These are phyloP conservation scores for Populus trichocarpa DNA, from an alignment of 441 rosid genomes.

Conservation along the genomic window DNA sequence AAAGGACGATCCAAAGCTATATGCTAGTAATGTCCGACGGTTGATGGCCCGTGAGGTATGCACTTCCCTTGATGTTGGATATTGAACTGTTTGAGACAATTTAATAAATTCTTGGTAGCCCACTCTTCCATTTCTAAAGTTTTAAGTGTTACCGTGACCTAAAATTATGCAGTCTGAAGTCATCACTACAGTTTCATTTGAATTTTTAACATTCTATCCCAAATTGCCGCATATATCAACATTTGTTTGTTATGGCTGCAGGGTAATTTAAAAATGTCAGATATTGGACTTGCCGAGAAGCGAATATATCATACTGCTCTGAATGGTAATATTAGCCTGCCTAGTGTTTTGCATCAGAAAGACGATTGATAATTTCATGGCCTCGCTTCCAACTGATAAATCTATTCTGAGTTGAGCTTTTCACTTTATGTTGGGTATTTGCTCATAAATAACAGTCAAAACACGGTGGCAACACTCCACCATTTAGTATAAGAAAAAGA, in stretches of 20 bases:
- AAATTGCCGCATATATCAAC: background rate
- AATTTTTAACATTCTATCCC: background rate
- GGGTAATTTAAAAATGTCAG: conserved; percentile 77
- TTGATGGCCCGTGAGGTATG: conserved; percentile 89
- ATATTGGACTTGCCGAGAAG: conserved; percentile 94
- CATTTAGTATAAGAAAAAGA: conserved; percentile 7
- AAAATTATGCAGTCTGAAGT: background rate
- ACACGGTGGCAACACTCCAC: conserved; percentile 13
- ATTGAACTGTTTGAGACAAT: background rate
- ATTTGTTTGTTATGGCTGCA: conserved; percentile 33
- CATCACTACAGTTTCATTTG: background rate
- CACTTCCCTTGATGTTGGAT: background rate
- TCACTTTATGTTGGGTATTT: conserved; percentile 30
- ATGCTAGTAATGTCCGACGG: conserved; percentile 71
- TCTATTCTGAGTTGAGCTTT: conserved; percentile 36
- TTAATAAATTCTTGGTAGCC: background rate
- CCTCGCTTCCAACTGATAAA: conserved; percentile 43
- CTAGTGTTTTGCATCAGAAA: conserved; percentile 96
- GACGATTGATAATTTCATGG: conserved; percentile 86
- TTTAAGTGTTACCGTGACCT: background rate
- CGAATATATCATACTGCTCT: conserved; percentile 95
- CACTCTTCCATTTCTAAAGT: background rate
- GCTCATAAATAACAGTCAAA: conserved; percentile 28
- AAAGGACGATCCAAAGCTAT: conserved; percentile 78
- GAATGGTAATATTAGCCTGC: conserved; percentile 98